A percentile compares a stretch with the other conserved stretches of the same genome.
phyloP scores from a whole-genome alignment of 2,329 filamentous ascomycete genomes.

The Pseudocercospora vitis region DNA sequence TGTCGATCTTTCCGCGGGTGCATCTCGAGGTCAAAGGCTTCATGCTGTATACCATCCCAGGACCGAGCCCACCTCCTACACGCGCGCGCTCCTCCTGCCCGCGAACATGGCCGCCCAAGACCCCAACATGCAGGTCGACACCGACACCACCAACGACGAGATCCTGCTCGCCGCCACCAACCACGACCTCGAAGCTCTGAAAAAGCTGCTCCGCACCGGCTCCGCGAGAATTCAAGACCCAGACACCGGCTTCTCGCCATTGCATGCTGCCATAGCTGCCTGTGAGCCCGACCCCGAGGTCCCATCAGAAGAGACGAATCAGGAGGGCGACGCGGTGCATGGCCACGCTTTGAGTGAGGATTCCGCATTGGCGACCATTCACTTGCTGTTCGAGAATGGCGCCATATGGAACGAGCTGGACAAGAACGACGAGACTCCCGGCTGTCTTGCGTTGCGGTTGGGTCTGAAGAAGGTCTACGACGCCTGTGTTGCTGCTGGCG shows the following conservation, averaged over 20 bases:
- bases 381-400: constrained; percentile 77
- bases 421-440: constrained; percentile 81
- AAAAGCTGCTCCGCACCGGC: constrained; percentile 65
- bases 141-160: constrained; percentile 54
- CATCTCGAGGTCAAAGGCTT: no score
- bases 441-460: constrained; percentile 73
- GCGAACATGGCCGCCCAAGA: constrained; percentile 13
- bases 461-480: constrained; percentile 72
- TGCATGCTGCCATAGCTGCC: constrained; percentile 83
- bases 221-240: constrained; percentile 75
- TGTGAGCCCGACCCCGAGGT: constrained; percentile 48
- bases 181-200: constrained; percentile 67
- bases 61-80: not conserved
- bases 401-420: constrained; percentile 98
- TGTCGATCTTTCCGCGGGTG: no score
- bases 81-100: not conserved
- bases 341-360: constrained; percentile 48
- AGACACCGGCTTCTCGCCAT: constrained; percentile 78
- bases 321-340: constrained; percentile 38
- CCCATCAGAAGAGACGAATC: constrained; percentile 32
- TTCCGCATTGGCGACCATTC: constrained; percentile 66
- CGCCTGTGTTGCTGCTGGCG: constrained; percentile 82
- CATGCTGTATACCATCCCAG: no score
- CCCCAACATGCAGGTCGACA: constrained; percentile 37
- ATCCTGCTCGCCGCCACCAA: constrained; percentile 66